These are phyloP conservation scores for Magnolia kwangsiensis DNA, from an alignment of 164 flowering plant genomes.

Conservation along the genomic window DNA sequence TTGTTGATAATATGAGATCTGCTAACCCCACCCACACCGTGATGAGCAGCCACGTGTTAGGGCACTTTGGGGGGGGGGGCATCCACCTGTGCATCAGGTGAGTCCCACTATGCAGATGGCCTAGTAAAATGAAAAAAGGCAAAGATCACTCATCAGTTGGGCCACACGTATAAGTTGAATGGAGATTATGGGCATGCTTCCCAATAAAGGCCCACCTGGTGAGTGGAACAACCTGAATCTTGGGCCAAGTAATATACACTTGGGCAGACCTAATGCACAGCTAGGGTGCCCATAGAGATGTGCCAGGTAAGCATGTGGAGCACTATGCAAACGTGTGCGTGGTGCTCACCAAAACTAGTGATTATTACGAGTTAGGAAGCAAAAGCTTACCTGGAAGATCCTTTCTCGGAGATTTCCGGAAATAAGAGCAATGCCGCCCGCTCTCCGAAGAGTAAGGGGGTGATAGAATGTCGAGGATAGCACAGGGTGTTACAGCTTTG, in stretches of 20 bases:
- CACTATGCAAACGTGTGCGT: neutral
- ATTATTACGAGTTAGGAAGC: neutral
- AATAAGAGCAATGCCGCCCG: constrained; percentile 71
- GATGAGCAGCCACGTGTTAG: too few relatives aligned
- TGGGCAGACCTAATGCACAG: too few relatives aligned
- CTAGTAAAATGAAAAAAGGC: too few relatives aligned
- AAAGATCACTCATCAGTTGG: too few relatives aligned
- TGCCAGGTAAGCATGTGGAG: neutral
- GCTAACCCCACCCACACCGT: neutral
- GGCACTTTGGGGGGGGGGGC: neutral
- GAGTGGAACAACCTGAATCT: too few relatives aligned
- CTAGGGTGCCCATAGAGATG: neutral
- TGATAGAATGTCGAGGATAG: constrained; percentile 63
- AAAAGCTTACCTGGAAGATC: constrained; percentile 39
- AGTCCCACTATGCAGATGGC: neutral
- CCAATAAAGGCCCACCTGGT: too few relatives aligned
- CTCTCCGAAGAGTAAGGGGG: constrained; percentile 68
- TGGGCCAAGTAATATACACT: too few relatives aligned
- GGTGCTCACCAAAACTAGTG: too few relatives aligned
- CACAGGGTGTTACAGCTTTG: constrained; percentile 73
- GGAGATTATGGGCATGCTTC: too few relatives aligned
- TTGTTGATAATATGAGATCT: neutral
- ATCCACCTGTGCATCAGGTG: too few relatives aligned
- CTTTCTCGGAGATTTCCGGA: constrained; percentile 32
- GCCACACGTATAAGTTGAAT: too few relatives aligned